Percentiles rank a stretch among this genome's conserved stretches.
Conservation (phyloP, 257 asterid species). For the Perilla frutescens region DNA sequence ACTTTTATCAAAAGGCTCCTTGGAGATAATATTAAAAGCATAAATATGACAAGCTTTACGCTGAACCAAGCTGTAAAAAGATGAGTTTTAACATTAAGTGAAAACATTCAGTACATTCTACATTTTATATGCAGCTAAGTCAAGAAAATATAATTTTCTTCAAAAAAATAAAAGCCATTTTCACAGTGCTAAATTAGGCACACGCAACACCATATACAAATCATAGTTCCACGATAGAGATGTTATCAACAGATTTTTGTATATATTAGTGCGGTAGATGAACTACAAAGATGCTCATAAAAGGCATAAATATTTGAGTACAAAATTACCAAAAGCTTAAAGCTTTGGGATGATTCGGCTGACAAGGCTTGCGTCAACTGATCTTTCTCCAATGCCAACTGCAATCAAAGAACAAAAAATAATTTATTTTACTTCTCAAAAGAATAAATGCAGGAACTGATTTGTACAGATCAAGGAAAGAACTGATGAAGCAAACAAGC, state of each 20-base stretch:
- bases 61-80: background rate
- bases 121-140: background rate
- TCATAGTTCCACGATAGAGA: slow-evolving; percentile 10
- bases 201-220: slow-evolving; percentile 9
- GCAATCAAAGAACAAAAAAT: slow-evolving; percentile 40
- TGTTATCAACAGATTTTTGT: slow-evolving; percentile 10
- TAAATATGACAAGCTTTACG: background rate
- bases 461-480: slow-evolving; percentile 2
- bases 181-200: slow-evolving; percentile 16
- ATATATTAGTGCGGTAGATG: slow-evolving; percentile 11
- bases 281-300: slow-evolving; percentile 19
- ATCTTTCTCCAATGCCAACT: slow-evolving; percentile 90
- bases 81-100: background rate
- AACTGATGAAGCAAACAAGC: slow-evolving; percentile 29
- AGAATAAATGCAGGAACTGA: slow-evolving; percentile 30
- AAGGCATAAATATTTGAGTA: slow-evolving; percentile 17
- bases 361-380: slow-evolving; percentile 79
- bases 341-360: slow-evolving; percentile 74
- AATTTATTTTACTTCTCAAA: slow-evolving; percentile 29
- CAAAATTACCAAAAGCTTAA: slow-evolving; percentile 73
- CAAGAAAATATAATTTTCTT: background rate
- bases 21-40: background rate
- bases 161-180: background rate
- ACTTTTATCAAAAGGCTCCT: background rate
- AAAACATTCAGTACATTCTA: slow-evolving; percentile 4